These are phyloP conservation scores for Zalaria sp. DNA, from an alignment of 2,329 filamentous ascomycete species.

Conservation along the genomic window DNA sequence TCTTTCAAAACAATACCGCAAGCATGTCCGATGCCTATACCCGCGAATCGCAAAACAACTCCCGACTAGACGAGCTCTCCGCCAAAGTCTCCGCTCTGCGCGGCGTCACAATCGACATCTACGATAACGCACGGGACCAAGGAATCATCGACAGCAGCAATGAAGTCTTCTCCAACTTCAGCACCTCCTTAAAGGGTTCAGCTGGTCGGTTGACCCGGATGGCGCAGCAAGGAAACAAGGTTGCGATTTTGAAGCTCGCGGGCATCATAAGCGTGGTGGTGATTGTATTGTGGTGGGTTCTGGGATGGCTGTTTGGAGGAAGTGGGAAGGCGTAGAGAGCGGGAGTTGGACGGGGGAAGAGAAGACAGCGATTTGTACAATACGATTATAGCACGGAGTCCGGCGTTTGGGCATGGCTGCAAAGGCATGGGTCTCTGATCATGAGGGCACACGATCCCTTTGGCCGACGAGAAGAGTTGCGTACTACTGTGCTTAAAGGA, in stretches of 20 bases:
- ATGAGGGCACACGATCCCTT: slow-evolving; percentile 2
- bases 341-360: background rate
- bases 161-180: slow-evolving; percentile 85
- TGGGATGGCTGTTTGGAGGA: slow-evolving; percentile 16
- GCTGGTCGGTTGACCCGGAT: slow-evolving; percentile 73
- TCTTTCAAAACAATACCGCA: background rate
- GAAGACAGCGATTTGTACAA: too few relatives aligned
- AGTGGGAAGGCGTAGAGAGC: slow-evolving; percentile 1
- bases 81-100: slow-evolving; percentile 84
- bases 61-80: slow-evolving; percentile 79
- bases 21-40: slow-evolving; percentile 44
- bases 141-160: slow-evolving; percentile 71
- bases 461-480: too few relatives aligned
- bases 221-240: slow-evolving; percentile 79
- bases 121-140: slow-evolving; percentile 85
- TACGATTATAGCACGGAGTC: too few relatives aligned
- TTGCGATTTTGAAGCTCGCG: slow-evolving; percentile 79
- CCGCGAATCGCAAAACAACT: slow-evolving; percentile 72
- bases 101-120: slow-evolving; percentile 92
- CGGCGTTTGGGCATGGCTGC: too few relatives aligned
- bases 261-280: slow-evolving; percentile 65
- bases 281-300: slow-evolving; percentile 61
- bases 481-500: too few relatives aligned
- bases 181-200: slow-evolving; percentile 68
- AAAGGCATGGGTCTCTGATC: background rate